phyloP scores from a whole-genome alignment of 257 asterid species.

The Petunia axillaris region DNA sequence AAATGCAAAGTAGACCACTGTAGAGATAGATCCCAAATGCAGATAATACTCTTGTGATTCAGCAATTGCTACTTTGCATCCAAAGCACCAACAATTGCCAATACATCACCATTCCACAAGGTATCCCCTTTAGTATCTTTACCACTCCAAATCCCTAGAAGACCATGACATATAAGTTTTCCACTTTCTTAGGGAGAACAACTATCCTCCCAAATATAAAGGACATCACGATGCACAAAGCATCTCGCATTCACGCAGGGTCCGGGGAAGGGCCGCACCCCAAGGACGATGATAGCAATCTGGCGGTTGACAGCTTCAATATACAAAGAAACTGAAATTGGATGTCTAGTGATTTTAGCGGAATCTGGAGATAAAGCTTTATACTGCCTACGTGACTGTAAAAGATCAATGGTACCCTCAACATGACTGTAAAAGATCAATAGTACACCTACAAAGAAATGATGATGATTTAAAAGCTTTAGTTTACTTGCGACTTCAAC shows the following conservation, averaged over 20 bases:
- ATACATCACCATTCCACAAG: not conserved
- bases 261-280: too few species aligned
- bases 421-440: not conserved
- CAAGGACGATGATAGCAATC: not conserved
- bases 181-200: not conserved
- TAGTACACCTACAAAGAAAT: not conserved
- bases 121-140: not conserved
- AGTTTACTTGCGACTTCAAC: not conserved
- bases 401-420: not conserved
- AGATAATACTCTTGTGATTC: not conserved
- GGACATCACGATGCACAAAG: too few species aligned
- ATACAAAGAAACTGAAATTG: not conserved
- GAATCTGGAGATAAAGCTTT: not conserved
- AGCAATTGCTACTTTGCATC: not conserved
- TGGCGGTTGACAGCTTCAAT: not conserved
- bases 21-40: not conserved
- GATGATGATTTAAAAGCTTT: not conserved
- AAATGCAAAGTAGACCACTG: not conserved
- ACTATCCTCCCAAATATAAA: not conserved
- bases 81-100: not conserved
- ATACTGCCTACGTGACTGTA: not conserved
- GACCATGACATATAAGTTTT: not conserved
- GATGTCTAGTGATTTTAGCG: not conserved
- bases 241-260: too few species aligned
- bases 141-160: slow-evolving; percentile 14